Percentiles rank a stretch among this genome's conserved stretches.
Evolutionary conservation across 169 alveolate genomes (phyloP).

Genomic region (Haemoproteus tartakovskyi): DNA sequence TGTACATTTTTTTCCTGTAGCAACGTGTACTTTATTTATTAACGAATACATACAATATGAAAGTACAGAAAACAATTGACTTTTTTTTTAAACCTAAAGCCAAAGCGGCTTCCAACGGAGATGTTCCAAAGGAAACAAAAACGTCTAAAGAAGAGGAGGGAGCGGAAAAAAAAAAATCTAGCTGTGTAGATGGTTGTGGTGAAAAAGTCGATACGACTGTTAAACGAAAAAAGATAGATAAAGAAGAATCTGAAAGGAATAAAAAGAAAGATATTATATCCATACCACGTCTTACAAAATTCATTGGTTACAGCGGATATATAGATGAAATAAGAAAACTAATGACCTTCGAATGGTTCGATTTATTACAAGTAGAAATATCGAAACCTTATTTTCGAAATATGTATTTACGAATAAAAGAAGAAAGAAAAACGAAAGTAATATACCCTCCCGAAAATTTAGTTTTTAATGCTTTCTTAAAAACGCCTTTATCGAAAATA

Average conservation of each 20-base stretch:
- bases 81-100: slow-evolving; percentile 25
- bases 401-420: slow-evolving; percentile 77
- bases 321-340: slow-evolving; percentile 47
- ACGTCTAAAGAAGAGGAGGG: slow-evolving; percentile 6
- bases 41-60: slow-evolving; percentile 21
- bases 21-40: neutral
- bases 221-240: no score
- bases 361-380: slow-evolving; percentile 71
- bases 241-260: neutral
- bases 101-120: slow-evolving; percentile 6
- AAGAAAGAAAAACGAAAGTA: slow-evolving; percentile 70
- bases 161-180: no score
- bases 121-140: neutral
- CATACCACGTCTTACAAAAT: no score
- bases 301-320: neutral
- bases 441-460: slow-evolving; percentile 85
- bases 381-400: slow-evolving; percentile 75
- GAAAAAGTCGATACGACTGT: no score
- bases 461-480: slow-evolving; percentile 83
- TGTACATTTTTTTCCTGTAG: no score
- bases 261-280: neutral
- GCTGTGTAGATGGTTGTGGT: no score
- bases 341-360: slow-evolving; percentile 75
- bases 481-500: slow-evolving; percentile 79
- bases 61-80: slow-evolving; percentile 50